Evolutionary conservation across 2,329 filamentous ascomycete genomes (phyloP), one percentile per base, ranked within the genome.

Genomic region (Monosporascus sp.): DNA sequence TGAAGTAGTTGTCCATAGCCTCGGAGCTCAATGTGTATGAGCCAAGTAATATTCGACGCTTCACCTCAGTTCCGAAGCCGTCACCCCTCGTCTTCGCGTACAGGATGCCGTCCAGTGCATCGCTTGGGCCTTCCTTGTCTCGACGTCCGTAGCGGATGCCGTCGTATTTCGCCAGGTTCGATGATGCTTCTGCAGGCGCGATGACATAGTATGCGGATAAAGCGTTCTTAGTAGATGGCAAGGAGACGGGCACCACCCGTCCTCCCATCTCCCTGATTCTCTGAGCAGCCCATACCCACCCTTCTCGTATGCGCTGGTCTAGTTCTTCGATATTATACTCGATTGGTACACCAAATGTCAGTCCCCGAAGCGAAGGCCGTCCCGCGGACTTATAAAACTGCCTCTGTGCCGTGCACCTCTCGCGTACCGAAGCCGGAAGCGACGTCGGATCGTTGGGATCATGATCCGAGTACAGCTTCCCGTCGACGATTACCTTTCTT

Each of bases 131-230:
- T n/a, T 72, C 68, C 2, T 69, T 65, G 5, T 72, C 73, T 31
- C 84, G 79, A 20, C 76, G 77, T 1, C 94, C 94, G 70, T 96
- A 99, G 11, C 94, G 87, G n/a, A 97, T 84, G 20, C 94, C 94
- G 63, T 99, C 95, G 69, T 97, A 99, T 68, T 96, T 97, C 53
- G 94, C 90, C 2, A 99, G 82, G 64, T 99, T 99, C 17, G 93
- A 97, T 1, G 90, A 90, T 3, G 94, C 94, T 72, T 99, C 94
- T 17, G 94, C 93, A 0, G 94, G 90, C 1, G 94, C 95, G 52
- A 99, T 84, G 52, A 99, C 82, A 70, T 99, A 99, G 75, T 99
- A 99, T 37, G 94, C 89, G 20, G 91, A 89, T 1, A 99, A 81
- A 0, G 94, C 93, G 60, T 89, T 85, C 57, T 84, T 87, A 1